Conservation (phyloP, 768 basidiomycete species). For the Kwoniella europaea region DNA sequence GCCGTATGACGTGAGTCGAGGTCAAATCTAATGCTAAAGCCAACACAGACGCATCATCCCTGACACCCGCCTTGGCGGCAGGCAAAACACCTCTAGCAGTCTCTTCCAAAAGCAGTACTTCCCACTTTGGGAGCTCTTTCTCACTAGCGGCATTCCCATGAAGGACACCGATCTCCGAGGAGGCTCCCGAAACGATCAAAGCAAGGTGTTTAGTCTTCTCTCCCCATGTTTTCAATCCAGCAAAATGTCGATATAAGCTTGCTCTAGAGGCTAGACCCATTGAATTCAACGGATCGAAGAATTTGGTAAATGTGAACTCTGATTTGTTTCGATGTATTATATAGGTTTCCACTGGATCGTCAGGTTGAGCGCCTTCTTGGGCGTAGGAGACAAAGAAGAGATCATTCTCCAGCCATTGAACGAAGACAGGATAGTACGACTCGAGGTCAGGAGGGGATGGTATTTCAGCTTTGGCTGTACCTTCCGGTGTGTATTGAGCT, state of each 20-base stretch:
- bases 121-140: slow-evolving; percentile 44
- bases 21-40: slow-evolving; percentile 59
- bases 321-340: slow-evolving; percentile 50
- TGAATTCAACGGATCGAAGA: slow-evolving; percentile 54
- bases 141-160: slow-evolving; percentile 35
- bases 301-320: slow-evolving; percentile 51
- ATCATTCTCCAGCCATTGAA: slow-evolving; percentile 61
- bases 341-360: slow-evolving; percentile 56
- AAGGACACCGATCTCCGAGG: slow-evolving; percentile 57
- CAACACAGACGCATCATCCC: slow-evolving; percentile 57
- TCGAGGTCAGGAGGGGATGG: slow-evolving; percentile 43
- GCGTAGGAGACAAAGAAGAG: slow-evolving; percentile 59
- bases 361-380: slow-evolving; percentile 32
- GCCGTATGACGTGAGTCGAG: slow-evolving; percentile 40
- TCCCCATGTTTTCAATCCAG: slow-evolving; percentile 55
- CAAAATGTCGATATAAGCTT: slow-evolving; percentile 44
- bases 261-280: slow-evolving; percentile 55
- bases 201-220: slow-evolving; percentile 56
- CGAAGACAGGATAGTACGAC: slow-evolving; percentile 33
- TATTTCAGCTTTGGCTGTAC: slow-evolving; percentile 55
- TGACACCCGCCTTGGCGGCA: slow-evolving; percentile 41
- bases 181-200: slow-evolving; percentile 53
- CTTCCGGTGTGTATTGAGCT: slow-evolving; percentile 59
- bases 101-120: slow-evolving; percentile 56
- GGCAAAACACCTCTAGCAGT: slow-evolving; percentile 55